Evolutionary conservation across 1,139 yeast species (phyloP).

Genomic region (Suhomyces wounanorum): DNA sequence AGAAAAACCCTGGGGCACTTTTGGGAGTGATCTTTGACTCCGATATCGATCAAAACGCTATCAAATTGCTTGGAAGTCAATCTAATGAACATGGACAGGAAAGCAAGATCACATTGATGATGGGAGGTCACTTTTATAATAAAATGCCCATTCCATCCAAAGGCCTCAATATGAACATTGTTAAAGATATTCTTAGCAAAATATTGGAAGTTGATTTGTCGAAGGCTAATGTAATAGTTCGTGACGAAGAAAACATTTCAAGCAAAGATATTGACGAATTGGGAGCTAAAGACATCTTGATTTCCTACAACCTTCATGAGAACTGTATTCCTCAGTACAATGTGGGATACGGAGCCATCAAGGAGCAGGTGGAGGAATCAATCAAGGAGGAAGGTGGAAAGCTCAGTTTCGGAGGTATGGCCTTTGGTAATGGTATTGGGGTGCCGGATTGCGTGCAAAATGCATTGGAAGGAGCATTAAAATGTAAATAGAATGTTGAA

Average conservation of each 20-base stretch:
- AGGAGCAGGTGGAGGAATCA: slow-evolving; percentile 35
- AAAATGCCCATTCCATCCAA: slow-evolving; percentile 44
- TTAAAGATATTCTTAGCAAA: slow-evolving; percentile 48
- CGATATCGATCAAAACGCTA: slow-evolving; percentile 60
- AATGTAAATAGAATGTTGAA: slow-evolving; percentile 5
- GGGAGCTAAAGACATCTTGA: slow-evolving; percentile 32
- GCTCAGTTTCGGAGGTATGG: slow-evolving; percentile 76
- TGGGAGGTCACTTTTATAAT: slow-evolving; percentile 73
- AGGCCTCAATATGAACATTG: slow-evolving; percentile 44
- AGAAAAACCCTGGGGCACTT: slow-evolving; percentile 58
- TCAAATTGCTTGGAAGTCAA: slow-evolving; percentile 12
- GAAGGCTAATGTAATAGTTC: slow-evolving; percentile 24
- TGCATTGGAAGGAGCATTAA: slow-evolving; percentile 58
- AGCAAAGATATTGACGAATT: slow-evolving; percentile 24
- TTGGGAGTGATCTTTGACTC: slow-evolving; percentile 93
- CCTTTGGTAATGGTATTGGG: slow-evolving; percentile 81
- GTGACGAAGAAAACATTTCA: slow-evolving; percentile 28
- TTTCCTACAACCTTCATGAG: slow-evolving; percentile 38
- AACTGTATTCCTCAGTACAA: slow-evolving; percentile 81
- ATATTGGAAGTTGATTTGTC: slow-evolving; percentile 52
- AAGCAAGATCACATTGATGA: slow-evolving; percentile 76
- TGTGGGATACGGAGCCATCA: slow-evolving; percentile 64
- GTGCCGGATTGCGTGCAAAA: slow-evolving; percentile 83
- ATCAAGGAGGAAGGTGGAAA: slow-evolving; percentile 37
- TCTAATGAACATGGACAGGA: neutral